Conservation (phyloP, 768 basidiomycete genomes). For the Clitopilus passeckerianus region DNA sequence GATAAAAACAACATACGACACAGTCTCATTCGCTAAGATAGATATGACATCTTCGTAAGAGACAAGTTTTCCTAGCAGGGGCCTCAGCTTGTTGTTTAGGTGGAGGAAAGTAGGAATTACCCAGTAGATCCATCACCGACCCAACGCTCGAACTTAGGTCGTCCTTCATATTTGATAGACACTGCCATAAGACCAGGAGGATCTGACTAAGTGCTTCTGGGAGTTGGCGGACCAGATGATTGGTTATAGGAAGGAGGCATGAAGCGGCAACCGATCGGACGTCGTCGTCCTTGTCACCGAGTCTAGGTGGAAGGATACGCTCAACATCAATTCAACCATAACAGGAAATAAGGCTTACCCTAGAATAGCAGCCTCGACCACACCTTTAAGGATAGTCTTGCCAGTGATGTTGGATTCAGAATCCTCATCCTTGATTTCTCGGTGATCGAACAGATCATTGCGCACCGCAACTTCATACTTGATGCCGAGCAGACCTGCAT, state of each 20-base stretch:
- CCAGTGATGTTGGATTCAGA: constrained; percentile 35
- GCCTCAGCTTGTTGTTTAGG: constrained; percentile 1
- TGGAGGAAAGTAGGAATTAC: constrained; percentile 32
- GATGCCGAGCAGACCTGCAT: constrained; percentile 95
- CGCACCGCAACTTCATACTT: constrained; percentile 98
- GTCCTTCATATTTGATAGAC: constrained; percentile 90
- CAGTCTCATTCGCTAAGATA: constrained; percentile 61
- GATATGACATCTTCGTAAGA: constrained; percentile 73
- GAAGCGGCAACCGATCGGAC: constrained; percentile 94
- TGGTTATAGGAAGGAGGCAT: constrained; percentile 84
- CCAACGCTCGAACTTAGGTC: constrained; percentile 96
- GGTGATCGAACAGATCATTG: constrained; percentile 67
- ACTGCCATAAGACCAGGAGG: constrained; percentile 85
- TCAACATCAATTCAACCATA: not conserved
- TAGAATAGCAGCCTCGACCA: constrained; percentile 87
- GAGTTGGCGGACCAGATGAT: constrained; percentile 71
- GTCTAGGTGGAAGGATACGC: constrained; percentile 35
- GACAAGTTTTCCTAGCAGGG: constrained; percentile 68
- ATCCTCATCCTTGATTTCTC: constrained; percentile 29
- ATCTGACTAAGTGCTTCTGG: constrained; percentile 69
- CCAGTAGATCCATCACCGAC: constrained; percentile 95
- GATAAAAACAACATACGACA: constrained; percentile 55
- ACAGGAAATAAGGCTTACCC: constrained; percentile 50
- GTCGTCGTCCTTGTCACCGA: constrained; percentile 91
- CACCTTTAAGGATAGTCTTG: constrained; percentile 61